A percentile compares a stretch with the other conserved stretches of the same genome.
These are phyloP conservation scores for Gaertneriomyces semiglobifer DNA, from an alignment of 192 early-diverging fungal genomes.

Conservation along the genomic window DNA sequence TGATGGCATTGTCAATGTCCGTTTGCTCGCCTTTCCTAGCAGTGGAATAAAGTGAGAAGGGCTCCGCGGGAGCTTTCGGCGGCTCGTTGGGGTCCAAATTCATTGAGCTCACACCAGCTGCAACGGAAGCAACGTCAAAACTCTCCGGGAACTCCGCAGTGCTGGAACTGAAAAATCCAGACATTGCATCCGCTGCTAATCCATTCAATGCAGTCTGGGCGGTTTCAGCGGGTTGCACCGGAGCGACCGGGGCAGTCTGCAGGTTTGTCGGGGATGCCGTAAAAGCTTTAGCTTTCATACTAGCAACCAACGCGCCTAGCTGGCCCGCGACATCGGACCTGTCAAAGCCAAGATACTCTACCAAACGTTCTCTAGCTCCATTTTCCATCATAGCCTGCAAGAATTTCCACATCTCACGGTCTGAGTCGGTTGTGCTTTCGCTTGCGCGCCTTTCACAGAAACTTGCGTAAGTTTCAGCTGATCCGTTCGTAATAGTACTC, in stretches of 20 bases:
- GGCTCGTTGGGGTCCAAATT: conserved; percentile 5
- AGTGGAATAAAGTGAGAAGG: conserved; percentile 42
- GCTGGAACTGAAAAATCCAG: conserved; percentile 5
- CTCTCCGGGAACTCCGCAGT: conserved; percentile 47
- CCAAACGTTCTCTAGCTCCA: conserved; percentile 72
- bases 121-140: too few relatives aligned
- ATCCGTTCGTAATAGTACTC: conserved; percentile 48
- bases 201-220: conserved; percentile 29
- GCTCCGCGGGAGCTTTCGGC: conserved; percentile 5
- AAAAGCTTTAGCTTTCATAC: conserved; percentile 12
- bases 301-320: conserved; percentile 43
- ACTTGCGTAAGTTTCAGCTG: conserved; percentile 27
- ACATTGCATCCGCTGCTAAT: conserved; percentile 16
- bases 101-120: conserved; percentile 41
- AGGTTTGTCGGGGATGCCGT: conserved; percentile 9
- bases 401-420: conserved; percentile 69
- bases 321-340: conserved; percentile 56
- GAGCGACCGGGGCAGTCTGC: conserved; percentile 12
- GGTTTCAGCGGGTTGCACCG: conserved; percentile 19
- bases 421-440: conserved; percentile 33
- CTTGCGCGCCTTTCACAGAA: conserved; percentile 41
- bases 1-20: conserved; percentile 79
- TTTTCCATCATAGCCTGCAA: conserved; percentile 79
- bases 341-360: conserved; percentile 88
- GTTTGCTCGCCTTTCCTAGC: conserved; percentile 47